A percentile compares a stretch with the other conserved stretches of the same genome.
phyloP scores from a whole-genome alignment of 495 filamentous ascomycete species.

The Terfezia claveryi region DNA sequence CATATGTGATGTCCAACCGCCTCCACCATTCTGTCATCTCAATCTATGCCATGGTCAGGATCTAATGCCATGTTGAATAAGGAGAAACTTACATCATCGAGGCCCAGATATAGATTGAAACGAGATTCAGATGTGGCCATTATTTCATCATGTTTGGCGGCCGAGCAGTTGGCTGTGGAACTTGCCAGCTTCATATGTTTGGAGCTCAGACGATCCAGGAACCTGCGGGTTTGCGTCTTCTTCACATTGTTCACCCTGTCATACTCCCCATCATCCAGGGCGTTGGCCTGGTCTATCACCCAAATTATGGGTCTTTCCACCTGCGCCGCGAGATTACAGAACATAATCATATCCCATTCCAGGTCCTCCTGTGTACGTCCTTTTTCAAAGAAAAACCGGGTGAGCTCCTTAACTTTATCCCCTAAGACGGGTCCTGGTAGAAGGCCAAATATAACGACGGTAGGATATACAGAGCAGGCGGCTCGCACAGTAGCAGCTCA shows the following conservation, averaged over 20 bases:
- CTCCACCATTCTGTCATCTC: too few species aligned
- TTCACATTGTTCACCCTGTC: neutral
- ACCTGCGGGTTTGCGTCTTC: neutral
- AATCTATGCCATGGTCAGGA: too few species aligned
- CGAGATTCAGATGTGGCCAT: neutral
- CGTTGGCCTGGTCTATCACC: neutral
- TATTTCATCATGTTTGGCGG: neutral
- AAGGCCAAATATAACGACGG: neutral
- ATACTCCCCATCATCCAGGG: neutral
- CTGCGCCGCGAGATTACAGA: neutral
- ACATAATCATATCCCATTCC: neutral
- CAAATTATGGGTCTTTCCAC: neutral
- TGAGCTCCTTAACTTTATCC: too few species aligned
- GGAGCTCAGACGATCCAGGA: neutral
- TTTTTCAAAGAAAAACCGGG: too few species aligned
- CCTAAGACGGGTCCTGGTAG: neutral
- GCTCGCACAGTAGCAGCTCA: neutral
- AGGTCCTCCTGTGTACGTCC: neutral
- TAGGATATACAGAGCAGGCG: neutral
- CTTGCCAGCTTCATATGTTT: neutral
- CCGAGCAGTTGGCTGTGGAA: neutral
- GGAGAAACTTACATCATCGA: neutral
- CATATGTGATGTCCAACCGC: too few species aligned
- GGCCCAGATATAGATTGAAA: neutral
- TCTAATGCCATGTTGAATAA: too few species aligned